Evolutionary conservation across 768 basidiomycete species (phyloP), one percentile per base, ranked within the genome.

Genomic region (Tricholoma furcatifolium): DNA sequence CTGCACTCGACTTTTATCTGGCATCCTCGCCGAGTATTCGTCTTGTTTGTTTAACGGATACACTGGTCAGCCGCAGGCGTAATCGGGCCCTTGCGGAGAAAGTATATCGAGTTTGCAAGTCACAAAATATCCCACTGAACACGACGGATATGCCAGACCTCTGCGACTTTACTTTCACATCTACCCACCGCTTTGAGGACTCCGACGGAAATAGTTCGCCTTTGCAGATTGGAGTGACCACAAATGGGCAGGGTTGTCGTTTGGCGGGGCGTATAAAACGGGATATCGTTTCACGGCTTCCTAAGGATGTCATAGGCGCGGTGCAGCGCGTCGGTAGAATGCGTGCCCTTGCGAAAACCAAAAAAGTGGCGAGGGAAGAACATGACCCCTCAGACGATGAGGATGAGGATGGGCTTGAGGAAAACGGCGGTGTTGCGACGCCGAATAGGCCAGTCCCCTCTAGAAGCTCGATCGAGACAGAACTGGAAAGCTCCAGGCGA

Each of bases 191-290:
- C 3, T 93, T 97, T 62, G 66, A 75, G 8, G 80, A 84, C 62
- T 60, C 76, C 3, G 60, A 65, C 10, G 76, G 76, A 4, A 65
- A 65, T 32, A 70, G 75, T 12, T 80, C 81, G 1, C 64, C 83
- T 2, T 68, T 91, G 1, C 89, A 90, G 63, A 70, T 99, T 20
- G 91, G 87, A 0, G 80, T 98, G 2, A 91, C 93, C 3, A 95
- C 95, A 0, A 98, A 97, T 60, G 93, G 93, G 0, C 82, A 88
- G 56, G 96, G 94, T 2, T 98, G 96, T 62, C 74, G 96, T 6
- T 75, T 99, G 3, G 87, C 87, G 0, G 80, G 84, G 1, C 78
- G 96, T 10, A 71, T 99, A 34, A 81, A 83, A 31, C 75, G 96
- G 21, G 93, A 98, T 20, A 85, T 98, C 45, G 83, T 96, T 2